Evolutionary conservation across 78 protist species (phyloP).

Genomic region (Speleostelium caveatum): DNA sequence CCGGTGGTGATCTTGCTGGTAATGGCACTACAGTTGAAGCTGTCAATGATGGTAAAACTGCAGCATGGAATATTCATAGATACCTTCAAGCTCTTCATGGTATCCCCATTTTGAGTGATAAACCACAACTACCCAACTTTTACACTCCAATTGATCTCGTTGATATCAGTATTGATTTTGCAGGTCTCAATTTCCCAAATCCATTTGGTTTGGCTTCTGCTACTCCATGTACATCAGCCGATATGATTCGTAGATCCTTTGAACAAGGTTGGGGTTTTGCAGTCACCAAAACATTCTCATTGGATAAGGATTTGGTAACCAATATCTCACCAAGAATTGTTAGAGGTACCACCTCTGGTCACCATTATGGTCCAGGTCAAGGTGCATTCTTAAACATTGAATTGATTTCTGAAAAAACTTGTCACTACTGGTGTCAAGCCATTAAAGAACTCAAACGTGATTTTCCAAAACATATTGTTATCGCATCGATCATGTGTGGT

Average conservation of each 20-base stretch:
- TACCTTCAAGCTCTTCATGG: constrained; percentile 88
- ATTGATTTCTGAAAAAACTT: constrained; percentile 94
- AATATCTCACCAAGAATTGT: constrained; percentile 97
- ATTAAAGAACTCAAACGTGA: constrained; percentile 92
- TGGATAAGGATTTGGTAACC: constrained; percentile 94
- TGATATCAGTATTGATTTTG: constrained; percentile 88
- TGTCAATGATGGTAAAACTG: constrained; percentile 96
- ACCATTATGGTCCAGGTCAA: constrained; percentile 93
- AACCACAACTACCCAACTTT: constrained; percentile 91
- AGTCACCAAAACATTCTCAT: constrained; percentile 96
- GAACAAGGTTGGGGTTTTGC: constrained; percentile 99
- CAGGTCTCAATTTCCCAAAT: constrained; percentile 93
- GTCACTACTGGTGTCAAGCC: constrained; percentile 95
- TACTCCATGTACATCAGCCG: constrained; percentile 91
- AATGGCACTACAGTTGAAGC: constrained; percentile 96
- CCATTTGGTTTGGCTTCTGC: constrained; percentile 98
- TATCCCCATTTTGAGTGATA: constrained; percentile 53
- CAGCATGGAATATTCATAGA: constrained; percentile 94
- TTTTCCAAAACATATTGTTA: constrained; percentile 88
- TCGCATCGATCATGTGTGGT: constrained; percentile 94
- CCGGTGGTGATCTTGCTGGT: constrained; percentile 95
- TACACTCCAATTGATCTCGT: constrained; percentile 93
- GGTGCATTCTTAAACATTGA: constrained; percentile 97
- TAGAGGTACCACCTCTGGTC: constrained; percentile 89
- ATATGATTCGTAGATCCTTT: constrained; percentile 95